A percentile compares a stretch with the other conserved stretches of the same genome.
Conservation (phyloP, 2,329 filamentous ascomycete genomes). For the Colletotrichum tropicale region DNA sequence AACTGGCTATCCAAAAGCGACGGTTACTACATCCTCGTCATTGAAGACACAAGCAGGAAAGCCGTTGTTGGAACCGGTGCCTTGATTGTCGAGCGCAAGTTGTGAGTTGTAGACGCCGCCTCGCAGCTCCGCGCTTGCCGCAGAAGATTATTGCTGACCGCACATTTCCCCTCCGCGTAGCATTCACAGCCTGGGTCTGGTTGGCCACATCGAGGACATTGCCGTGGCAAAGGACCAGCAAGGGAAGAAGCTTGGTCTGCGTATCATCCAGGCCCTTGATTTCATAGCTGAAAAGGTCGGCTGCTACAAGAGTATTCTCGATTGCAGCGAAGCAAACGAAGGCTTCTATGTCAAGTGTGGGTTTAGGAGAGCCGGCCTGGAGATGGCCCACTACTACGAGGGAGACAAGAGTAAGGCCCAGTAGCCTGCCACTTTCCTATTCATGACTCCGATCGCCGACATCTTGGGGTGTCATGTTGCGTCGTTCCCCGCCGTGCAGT, state of each 20-base stretch:
- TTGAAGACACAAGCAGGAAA: constrained; percentile 70
- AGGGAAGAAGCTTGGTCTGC: constrained; percentile 92
- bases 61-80: constrained; percentile 89
- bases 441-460: not conserved
- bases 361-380: constrained; percentile 86
- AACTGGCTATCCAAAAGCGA: constrained; percentile 78
- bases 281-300: constrained; percentile 85
- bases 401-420: constrained; percentile 51
- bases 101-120: constrained; percentile 58
- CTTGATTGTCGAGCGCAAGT: constrained; percentile 92
- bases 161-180: constrained; percentile 39
- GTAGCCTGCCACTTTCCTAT: constrained; percentile 12
- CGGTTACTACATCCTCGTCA: constrained; percentile 86
- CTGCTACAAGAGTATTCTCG: constrained; percentile 96
- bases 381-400: constrained; percentile 97
- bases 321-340: constrained; percentile 95
- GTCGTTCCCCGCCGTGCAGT: not conserved
- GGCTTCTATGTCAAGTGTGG: constrained; percentile 99
- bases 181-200: constrained; percentile 80
- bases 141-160: constrained; percentile 21
- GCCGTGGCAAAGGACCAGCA: constrained; percentile 94
- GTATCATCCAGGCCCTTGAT: constrained; percentile 93
- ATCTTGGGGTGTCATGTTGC: not conserved
- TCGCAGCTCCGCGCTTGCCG: not conserved
- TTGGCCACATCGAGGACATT: constrained; percentile 98